phyloP scores from a whole-genome alignment of 1,284 basidiomycete species.

The Fomitopsis palustris region DNA sequence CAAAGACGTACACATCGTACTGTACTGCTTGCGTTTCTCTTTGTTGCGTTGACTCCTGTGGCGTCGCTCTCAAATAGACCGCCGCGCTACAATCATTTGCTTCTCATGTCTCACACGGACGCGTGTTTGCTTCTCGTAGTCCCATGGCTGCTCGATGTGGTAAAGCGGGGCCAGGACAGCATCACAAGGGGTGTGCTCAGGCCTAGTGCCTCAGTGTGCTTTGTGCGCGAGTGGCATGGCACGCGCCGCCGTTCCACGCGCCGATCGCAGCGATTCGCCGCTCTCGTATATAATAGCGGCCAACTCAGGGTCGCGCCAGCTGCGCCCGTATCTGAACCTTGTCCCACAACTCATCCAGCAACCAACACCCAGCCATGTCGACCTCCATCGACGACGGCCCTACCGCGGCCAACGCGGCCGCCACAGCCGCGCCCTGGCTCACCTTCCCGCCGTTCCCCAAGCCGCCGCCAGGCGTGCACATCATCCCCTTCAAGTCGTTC shows the following conservation, averaged over 20 bases:
- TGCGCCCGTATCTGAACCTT: neutral
- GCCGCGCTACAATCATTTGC: too few species aligned
- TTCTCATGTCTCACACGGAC: too few species aligned
- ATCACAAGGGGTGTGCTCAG: neutral
- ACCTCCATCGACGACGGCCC: neutral
- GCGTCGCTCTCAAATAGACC: neutral
- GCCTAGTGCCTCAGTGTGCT: neutral
- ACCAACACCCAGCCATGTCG: conserved; percentile 1
- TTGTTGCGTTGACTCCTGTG: neutral
- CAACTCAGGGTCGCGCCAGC: neutral
- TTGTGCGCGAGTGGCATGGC: neutral
- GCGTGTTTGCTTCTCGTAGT: too few species aligned
- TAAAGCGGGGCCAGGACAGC: too few species aligned
- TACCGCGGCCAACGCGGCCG: neutral
- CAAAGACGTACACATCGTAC: neutral
- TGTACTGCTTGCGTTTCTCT: neutral
- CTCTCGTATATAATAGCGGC: neutral
- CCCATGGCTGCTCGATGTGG: too few species aligned
- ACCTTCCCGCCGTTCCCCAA: conserved; percentile 62
- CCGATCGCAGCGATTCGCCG: neutral
- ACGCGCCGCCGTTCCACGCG: neutral
- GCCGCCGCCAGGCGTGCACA: conserved; percentile 44
- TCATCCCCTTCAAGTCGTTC: conserved; percentile 59
- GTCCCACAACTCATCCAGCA: neutral
- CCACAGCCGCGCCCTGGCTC: conserved; percentile 14